Evolutionary conservation across 202 grass and related monocot genomes (phyloP), one percentile per base, ranked within the genome.

Genomic region (Dendrocalamus latiflorus): DNA sequence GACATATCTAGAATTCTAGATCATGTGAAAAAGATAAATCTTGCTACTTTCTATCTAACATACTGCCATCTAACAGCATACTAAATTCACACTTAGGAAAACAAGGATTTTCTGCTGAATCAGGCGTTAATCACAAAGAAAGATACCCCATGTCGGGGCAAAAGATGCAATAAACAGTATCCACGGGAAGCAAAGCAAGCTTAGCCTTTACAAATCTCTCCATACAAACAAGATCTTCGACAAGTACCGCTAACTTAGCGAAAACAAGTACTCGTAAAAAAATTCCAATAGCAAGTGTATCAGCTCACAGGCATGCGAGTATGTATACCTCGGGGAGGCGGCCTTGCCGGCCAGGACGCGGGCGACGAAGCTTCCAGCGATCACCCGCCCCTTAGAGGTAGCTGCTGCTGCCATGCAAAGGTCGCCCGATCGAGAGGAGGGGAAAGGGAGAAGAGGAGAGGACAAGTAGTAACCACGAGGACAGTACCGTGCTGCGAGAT

Each of bases 391-490:
- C 90, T 94, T 97, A 50, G 71, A 84, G 20, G 17, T 83, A 42
- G 84, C 90, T 80, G 89, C 90, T 89, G 94, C 88, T 83, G 94
- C 94, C 94, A 97, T 97, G 88, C 90, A 97, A 97, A 77, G 72
- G 80, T 57, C 77, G 57, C 11, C 39, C 72, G 21, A 15, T 9
- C 53, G 42, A 85, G 77, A 87, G 63, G 64, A 39, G 64, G 68
- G 10, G 79, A 67, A 4, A 76, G 25, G 60, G 38, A 2, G n/a
- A n/a, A 9, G 14, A 43, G 38, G 43, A 6, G n/a, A n/a, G n/a
- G n/a, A n/a, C n/a, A n/a, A n/a, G n/a, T n/a, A n/a, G n/a, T n/a
- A n/a, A n/a, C n/a, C n/a, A n/a, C n/a, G n/a, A n/a, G n/a, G n/a
- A n/a, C 56, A 44, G 42, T 57, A 20, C 24, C 16, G 41, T 62